Evolutionary conservation across 2,329 filamentous ascomycete genomes (phyloP).

Genomic region (Fusarium equiseti): DNA sequence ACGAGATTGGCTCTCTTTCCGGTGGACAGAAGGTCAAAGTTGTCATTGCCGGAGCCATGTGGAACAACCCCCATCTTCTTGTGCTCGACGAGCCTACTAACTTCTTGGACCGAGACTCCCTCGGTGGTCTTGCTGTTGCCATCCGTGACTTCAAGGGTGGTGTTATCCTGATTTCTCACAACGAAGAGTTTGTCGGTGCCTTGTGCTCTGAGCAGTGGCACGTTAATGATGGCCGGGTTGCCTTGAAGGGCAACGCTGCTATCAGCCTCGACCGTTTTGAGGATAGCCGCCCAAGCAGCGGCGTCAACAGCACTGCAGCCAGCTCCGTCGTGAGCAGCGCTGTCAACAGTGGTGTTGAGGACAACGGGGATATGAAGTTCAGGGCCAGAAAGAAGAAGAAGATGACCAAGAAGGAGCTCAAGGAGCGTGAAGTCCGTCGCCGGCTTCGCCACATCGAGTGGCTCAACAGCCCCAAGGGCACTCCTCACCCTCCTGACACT

Average conservation of each 20-base stretch:
- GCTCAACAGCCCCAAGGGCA: constrained; percentile 88
- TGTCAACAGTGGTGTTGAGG: constrained; percentile 86
- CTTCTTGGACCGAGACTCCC: constrained; percentile 97
- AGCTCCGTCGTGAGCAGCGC: constrained; percentile 67
- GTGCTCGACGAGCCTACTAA: constrained; percentile 99
- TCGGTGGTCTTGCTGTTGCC: constrained; percentile 95
- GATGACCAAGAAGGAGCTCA: constrained; percentile 95
- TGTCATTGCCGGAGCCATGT: constrained; percentile 94
- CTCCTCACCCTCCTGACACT: constrained; percentile 80
- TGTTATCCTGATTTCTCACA: constrained; percentile 99
- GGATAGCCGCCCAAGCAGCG: constrained; percentile 76
- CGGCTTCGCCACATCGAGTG: constrained; percentile 87
- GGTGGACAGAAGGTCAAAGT: constrained; percentile 99
- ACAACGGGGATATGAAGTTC: constrained; percentile 86
- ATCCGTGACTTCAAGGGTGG: constrained; percentile 98
- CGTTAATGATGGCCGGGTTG: constrained; percentile 87
- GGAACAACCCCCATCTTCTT: constrained; percentile 98
- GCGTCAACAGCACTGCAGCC: constrained; percentile 65
- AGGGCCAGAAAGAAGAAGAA: constrained; percentile 95
- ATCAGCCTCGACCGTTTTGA: constrained; percentile 87
- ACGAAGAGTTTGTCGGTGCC: constrained; percentile 98
- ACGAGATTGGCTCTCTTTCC: constrained; percentile 94
- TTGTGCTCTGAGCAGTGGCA: constrained; percentile 97
- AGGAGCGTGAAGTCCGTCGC: constrained; percentile 90
- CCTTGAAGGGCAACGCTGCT: constrained; percentile 82